A percentile compares a stretch with the other conserved stretches of the same genome.
Evolutionary conservation across 805 yeast genomes (phyloP).

Genomic region (Pichia paraexigua): DNA sequence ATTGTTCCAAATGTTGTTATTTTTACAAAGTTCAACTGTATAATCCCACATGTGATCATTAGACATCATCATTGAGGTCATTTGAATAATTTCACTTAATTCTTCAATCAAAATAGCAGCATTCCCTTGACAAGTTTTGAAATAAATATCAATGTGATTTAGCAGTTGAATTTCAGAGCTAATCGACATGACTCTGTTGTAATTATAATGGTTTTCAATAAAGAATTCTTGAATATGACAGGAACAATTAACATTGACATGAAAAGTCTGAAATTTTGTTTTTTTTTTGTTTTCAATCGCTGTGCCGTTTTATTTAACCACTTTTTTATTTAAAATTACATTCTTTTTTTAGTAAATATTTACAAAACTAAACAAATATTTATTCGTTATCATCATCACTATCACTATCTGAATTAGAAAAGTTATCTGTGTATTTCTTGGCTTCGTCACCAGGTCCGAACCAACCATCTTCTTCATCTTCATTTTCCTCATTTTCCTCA

Average conservation of each 20-base stretch:
- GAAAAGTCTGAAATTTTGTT: too few species aligned
- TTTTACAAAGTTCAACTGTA: not conserved
- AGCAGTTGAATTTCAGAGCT: not conserved
- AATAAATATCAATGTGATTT: not conserved
- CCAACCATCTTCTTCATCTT: constrained; percentile 29
- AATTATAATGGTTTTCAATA: not conserved
- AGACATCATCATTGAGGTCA: constrained; percentile 8
- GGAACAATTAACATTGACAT: too few species aligned
- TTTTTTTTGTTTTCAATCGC: too few species aligned
- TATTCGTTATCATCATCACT: constrained; percentile 26
- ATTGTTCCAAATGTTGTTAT: not conserved
- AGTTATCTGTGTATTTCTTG: constrained; percentile 24
- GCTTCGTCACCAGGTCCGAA: constrained; percentile 26
- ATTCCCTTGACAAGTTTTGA: not conserved
- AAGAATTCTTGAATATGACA: too few species aligned
- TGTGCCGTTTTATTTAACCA: too few species aligned
- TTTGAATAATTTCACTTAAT: constrained; percentile 4
- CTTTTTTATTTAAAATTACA: not conserved
- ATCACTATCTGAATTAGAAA: constrained; percentile 32
- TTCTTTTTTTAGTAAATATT: not conserved
- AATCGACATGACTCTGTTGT: not conserved
- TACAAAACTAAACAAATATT: not conserved
- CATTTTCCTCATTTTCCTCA: constrained; percentile 25
- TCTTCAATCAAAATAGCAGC: not conserved
- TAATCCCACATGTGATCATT: constrained; percentile 6